Evolutionary conservation across 2,329 filamentous ascomycete genomes (phyloP), one percentile per base, ranked within the genome.

Genomic region (Talaromyces sp.): DNA sequence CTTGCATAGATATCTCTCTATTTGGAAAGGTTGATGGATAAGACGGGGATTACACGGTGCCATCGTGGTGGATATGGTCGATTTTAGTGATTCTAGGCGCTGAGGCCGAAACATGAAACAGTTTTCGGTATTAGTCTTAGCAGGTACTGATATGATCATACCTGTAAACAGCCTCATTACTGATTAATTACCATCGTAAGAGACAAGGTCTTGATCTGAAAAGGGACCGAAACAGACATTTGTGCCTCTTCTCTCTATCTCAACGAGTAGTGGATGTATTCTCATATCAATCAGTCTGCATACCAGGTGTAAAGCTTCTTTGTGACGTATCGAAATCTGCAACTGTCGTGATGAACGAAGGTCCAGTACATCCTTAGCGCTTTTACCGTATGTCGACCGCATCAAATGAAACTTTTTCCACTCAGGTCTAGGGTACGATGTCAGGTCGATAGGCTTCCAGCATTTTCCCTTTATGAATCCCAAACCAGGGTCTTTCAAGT

Each of bases 41-140:
- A 11, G 16, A 31, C 23, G 14, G 48, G 48, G 48, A 35, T 54
- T 37, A 54, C 31, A 12, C 11, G 6, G 48, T 54, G 21, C 31
- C 50, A 54, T 21, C 31, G 11, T 14, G n/a, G 50, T 35, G 31
- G 50, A 54, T 54, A 21, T 37, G 31, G 28, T 21, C 50, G 12
- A 4, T 35, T 21, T 54, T 35, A 54, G 35, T 28, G 9, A 5
- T 35, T 57, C 54, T 57, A 57, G 54, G 21, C 54, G 54, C 54
- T 42, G 54, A 37, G 54, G 54, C 54, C 42, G 16, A 25, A 57
- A 39, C 5, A 18, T 42, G 35, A 57, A 57, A 57, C 54, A 57
- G 3, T 28, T 39, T 16, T 25, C 21, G 16, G 40, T 21, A 31
- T 42, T 31, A 42, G 9, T 16, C 18, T 6, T n/a, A 23, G 6